Percentiles rank a stretch among this genome's conserved stretches.
Evolutionary conservation across 2,329 filamentous ascomycete genomes (phyloP).

Genomic region (Amphichorda felina): DNA sequence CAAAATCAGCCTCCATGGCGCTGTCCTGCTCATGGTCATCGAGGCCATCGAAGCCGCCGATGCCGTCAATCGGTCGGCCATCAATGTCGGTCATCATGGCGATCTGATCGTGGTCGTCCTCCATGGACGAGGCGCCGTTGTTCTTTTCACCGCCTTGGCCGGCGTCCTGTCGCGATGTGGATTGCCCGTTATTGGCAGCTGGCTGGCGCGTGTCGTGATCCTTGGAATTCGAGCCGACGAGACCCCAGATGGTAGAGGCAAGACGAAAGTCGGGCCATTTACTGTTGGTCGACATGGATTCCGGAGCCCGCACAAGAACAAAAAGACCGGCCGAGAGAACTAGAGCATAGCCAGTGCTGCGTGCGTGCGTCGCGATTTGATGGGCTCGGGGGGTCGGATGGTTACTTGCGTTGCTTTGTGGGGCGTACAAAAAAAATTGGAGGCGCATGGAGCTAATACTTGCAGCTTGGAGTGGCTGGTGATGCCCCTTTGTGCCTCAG

Average conservation of each 20-base stretch:
- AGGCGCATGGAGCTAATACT: not conserved
- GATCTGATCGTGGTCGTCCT: too few relatives aligned
- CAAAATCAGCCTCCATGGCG: constrained; percentile 12
- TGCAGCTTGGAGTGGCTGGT: not conserved
- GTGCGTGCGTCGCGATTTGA: not conserved
- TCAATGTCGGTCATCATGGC: constrained; percentile 11
- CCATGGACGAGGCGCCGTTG: not conserved
- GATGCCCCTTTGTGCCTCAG: not conserved
- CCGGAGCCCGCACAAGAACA: constrained; percentile 2
- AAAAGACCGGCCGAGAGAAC: not conserved
- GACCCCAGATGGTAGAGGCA: constrained; percentile 16
- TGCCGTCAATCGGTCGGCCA: constrained; percentile 10
- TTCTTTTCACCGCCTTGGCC: not conserved
- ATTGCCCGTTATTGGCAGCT: too few relatives aligned
- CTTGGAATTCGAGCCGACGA: constrained; percentile 15
- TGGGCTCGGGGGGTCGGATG: too few relatives aligned
- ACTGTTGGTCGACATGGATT: constrained; percentile 14
- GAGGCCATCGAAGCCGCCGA: constrained; percentile 12
- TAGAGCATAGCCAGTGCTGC: not conserved
- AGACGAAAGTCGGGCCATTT: constrained; percentile 21
- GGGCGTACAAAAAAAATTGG: not conserved
- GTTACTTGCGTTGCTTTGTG: not conserved
- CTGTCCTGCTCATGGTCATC: constrained; percentile 2
- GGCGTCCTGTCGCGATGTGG: constrained; percentile 3
- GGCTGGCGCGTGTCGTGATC: constrained; percentile 8